Base-by-base conservation (phyloP, 305 asterid genomes). In the Solanum aculeatissimum region DNA sequence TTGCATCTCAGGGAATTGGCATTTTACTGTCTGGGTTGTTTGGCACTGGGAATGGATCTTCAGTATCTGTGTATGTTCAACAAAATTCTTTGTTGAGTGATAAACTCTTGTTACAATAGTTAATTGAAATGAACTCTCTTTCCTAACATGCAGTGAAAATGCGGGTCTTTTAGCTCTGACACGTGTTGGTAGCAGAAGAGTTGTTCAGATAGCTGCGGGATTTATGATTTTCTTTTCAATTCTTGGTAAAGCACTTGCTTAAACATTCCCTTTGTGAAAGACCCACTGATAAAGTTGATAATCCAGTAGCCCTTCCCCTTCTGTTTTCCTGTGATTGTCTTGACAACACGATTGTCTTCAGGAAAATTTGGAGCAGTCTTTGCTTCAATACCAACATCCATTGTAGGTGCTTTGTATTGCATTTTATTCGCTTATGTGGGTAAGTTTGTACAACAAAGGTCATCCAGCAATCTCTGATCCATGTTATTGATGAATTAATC, bases 311-410 rank as follows among this genome's bases (percentile, higher is more conserved):
- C 80, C 14, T 1, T 19, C 6, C 81, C 62, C 32, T 9, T 16
- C 7, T 0, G 10, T 51, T 51, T 18, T 1, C 65, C 49, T 32
- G 68, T 66, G 53, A 51, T 66, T 82, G 9, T 7, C 3, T 55
- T 83, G 51, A 83, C 65, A 14, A 82, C 29, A 66, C 10, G 18
- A 40, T 47, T 15, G 8, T 65, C 65, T 43, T 82, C 91, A 95
- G 98, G 98, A 68, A 95, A 95, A 89, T 95, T 95, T 35, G 98
- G 98, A 85, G 98, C 98, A 18, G 92, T 95, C 83, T 95, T 95
- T 53, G 98, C 98, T 85, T 95, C 98, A 11, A 95, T 95, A 85
- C 98, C 98, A 29, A 90, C 95, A 38, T 95, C 98, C 29, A 95
- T 94, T 6, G 96, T 95, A 53, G 98, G 94, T 83, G 98, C 98